These are phyloP conservation scores for Phytopythium litorale DNA, from an alignment of 352 stramenopile genomes.

Conservation along the genomic window DNA sequence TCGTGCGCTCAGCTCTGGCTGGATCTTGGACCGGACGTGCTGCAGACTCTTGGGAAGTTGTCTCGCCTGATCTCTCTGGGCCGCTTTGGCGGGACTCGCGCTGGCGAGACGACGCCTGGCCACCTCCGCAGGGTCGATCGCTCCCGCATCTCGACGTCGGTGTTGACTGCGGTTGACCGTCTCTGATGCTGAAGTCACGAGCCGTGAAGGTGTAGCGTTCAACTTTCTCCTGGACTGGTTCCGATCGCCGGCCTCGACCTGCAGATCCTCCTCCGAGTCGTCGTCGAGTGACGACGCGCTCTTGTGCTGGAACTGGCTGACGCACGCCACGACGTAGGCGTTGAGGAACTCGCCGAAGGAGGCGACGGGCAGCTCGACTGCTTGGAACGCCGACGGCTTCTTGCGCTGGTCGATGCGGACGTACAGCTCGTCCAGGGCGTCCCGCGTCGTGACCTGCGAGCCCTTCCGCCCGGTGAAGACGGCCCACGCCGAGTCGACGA, in stretches of 20 bases:
- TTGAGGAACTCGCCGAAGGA: conserved; percentile 62
- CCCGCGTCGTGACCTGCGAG: conserved; percentile 21
- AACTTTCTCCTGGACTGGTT: not conserved
- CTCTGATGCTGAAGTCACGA: not conserved
- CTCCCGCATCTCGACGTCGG: not conserved
- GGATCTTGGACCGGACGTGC: conserved; percentile 59
- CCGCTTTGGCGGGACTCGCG: conserved; percentile 3
- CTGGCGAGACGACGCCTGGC: not conserved
- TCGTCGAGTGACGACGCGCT: not conserved
- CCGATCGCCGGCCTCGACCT: not conserved
- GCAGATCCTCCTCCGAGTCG: not conserved
- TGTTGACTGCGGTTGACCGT: not conserved
- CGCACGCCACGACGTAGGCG: conserved; percentile 43
- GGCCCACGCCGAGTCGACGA: conserved; percentile 57
- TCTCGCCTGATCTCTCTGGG: not conserved
- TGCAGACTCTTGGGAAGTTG: conserved; percentile 21
- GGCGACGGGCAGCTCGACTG: conserved; percentile 28
- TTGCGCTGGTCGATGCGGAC: conserved; percentile 51
- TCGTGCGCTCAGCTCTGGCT: conserved; percentile 44
- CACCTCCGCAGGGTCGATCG: not conserved
- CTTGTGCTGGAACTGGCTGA: conserved; percentile 18
- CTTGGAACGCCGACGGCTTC: conserved; percentile 19
- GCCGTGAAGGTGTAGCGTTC: not conserved
- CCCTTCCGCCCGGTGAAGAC: conserved; percentile 31
- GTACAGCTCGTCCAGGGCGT: conserved; percentile 35